Evolutionary conservation across 345 rosid species (phyloP).

Genomic region (Brassica carinata): DNA sequence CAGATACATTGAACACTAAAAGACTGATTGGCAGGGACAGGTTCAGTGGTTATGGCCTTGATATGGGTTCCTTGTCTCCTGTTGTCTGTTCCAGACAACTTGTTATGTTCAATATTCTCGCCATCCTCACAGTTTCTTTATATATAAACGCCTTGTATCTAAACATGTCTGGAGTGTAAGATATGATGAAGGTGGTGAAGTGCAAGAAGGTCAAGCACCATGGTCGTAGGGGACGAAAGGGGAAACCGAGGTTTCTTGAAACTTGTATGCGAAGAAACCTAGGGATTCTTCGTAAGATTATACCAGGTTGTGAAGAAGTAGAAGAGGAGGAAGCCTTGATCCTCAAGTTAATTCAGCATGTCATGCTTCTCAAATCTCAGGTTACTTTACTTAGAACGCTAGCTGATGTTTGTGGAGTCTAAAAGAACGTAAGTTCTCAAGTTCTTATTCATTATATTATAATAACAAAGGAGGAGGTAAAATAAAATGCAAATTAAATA

Average conservation of each 20-base stretch:
- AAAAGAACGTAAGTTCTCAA: slow-evolving; percentile 33
- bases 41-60: slow-evolving; percentile 38
- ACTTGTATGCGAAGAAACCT: slow-evolving; percentile 44
- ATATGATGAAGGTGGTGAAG: slow-evolving; percentile 22
- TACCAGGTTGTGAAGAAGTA: slow-evolving; percentile 50
- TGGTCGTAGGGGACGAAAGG: slow-evolving; percentile 33
- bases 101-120: slow-evolving; percentile 40
- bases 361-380: slow-evolving; percentile 46
- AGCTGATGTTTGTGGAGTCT: slow-evolving; percentile 42
- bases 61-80: slow-evolving; percentile 39
- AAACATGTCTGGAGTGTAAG: not conserved
- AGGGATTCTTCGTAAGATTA: slow-evolving; percentile 38
- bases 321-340: slow-evolving; percentile 52
- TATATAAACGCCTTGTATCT: not conserved
- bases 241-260: slow-evolving; percentile 36
- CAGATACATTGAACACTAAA: slow-evolving; percentile 33
- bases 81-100: slow-evolving; percentile 22
- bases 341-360: slow-evolving; percentile 51
- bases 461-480: not conserved
- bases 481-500: slow-evolving; percentile 25
- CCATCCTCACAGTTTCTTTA: slow-evolving; percentile 33
- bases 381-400: slow-evolving; percentile 45
- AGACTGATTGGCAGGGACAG: slow-evolving; percentile 32
- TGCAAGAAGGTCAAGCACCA: slow-evolving; percentile 28
- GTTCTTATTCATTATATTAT: not conserved